Base-by-base conservation (phyloP, 2,329 filamentous ascomycete genomes). In the Penicillium brevicompactum region DNA sequence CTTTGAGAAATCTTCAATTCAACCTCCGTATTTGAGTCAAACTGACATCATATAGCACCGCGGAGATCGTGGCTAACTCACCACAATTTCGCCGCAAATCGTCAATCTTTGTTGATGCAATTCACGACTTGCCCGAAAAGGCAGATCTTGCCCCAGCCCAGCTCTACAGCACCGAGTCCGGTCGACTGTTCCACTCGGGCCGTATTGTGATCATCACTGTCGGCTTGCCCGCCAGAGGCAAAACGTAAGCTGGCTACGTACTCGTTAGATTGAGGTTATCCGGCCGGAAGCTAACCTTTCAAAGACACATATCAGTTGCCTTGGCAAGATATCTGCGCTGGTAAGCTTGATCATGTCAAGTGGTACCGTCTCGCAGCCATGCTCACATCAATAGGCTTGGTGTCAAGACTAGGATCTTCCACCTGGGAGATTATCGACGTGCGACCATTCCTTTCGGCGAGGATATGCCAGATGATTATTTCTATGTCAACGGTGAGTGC, bases 121-220 rank as follows among this genome's bases (percentile, higher is more conserved):
- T 97, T 67, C 93, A 97, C 76, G 93, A 97, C 80, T 82, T 96
- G 51, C 86, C 90, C 8, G 89, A 92, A 70, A 91, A 91, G 67
- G 82, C 83, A 55, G 85, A 93, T 65, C 85, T 96, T 84, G 94
- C 94, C 5, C 94, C 94, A 30, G 94, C 94, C 64, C 94, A 99
- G 78, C 83, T 99, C 44, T 99, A 99, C 79, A 97, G 92, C 74
- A 99, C 94, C 50, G 96, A 97, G 83, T 97, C 93, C 46, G 94
- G 94, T 46, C 87, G 94, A 41, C 86, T 99, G 30, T 99, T 99
- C 73, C 94, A 99, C 75, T 97, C 94, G 21, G 94, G 94, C 46
- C 87, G 93, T 55, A 99, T 99, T 71, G 93, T 93, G 46, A 97
- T 99, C 67, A 93, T 94, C 62, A 97, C 96, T 72, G 94, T 97